phyloP scores from a whole-genome alignment of 495 filamentous ascomycete species.

The Geoglossum glabrum region DNA sequence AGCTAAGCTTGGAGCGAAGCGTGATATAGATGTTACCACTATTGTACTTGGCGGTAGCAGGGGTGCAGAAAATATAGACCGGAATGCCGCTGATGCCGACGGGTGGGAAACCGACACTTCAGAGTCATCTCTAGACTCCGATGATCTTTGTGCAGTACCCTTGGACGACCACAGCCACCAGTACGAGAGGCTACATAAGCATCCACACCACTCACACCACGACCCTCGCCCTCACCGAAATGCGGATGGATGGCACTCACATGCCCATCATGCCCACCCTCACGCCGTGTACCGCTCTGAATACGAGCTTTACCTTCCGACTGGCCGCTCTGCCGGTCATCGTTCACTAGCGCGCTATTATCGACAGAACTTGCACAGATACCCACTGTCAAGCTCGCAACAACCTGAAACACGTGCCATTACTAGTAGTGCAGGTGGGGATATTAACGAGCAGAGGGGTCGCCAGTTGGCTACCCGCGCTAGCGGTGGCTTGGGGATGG shows the following conservation, averaged over 20 bases:
- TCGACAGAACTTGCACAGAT: slow-evolving; percentile 75
- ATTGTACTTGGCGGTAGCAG: slow-evolving; percentile 8
- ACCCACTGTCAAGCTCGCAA: slow-evolving; percentile 34
- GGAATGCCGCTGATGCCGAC: slow-evolving; percentile 32
- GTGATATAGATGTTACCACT: slow-evolving; percentile 9
- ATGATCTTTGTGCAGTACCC: slow-evolving; percentile 51
- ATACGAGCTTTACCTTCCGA: slow-evolving; percentile 84
- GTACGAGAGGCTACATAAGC: slow-evolving; percentile 36
- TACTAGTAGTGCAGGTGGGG: slow-evolving; percentile 24
- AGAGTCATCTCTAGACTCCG: slow-evolving; percentile 60
- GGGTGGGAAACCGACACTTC: slow-evolving; percentile 91
- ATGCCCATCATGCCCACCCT: slow-evolving; percentile 32
- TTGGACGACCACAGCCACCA: slow-evolving; percentile 37
- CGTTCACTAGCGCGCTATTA: slow-evolving; percentile 69
- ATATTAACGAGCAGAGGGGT: slow-evolving; percentile 22
- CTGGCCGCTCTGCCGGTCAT: slow-evolving; percentile 77
- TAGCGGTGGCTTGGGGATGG: slow-evolving; percentile 55
- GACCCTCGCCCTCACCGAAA: slow-evolving; percentile 45
- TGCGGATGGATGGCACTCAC: slow-evolving; percentile 53
- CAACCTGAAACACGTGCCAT: slow-evolving; percentile 20
- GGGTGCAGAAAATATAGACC: slow-evolving; percentile 15
- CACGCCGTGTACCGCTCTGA: slow-evolving; percentile 72
- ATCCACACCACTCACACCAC: slow-evolving; percentile 42
- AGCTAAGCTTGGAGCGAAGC: slow-evolving; percentile 7
- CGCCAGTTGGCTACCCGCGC: slow-evolving; percentile 43